Conservation (phyloP, 176 grass and related monocot species). For the Saccharum spontaneum region DNA sequence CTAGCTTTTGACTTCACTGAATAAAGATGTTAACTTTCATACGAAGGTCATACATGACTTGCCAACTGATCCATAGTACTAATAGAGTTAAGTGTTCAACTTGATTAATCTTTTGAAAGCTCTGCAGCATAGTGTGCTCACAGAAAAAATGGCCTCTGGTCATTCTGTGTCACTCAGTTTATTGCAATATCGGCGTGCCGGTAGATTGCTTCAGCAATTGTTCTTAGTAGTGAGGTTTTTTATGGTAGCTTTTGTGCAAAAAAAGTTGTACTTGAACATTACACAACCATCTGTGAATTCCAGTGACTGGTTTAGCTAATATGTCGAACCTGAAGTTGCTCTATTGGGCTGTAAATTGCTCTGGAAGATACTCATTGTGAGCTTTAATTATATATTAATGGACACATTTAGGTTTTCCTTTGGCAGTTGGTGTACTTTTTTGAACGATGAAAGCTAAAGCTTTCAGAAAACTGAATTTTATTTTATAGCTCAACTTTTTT, state of each 20-base stretch:
- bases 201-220: not conserved
- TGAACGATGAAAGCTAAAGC: not conserved
- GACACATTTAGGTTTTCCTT: not conserved
- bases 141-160: too few relatives aligned
- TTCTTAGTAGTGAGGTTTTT: not conserved
- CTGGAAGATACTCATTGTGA: not conserved
- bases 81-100: not conserved
- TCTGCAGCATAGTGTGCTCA: not conserved
- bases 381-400: not conserved
- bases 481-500: not conserved
- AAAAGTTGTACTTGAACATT: not conserved
- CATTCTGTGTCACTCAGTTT: not conserved
- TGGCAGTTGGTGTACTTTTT: not conserved
- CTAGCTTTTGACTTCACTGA: not conserved
- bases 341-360: not conserved
- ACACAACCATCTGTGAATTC: not conserved
- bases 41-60: not conserved
- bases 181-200: not conserved
- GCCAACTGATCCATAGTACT: not conserved
- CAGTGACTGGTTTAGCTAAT: not conserved
- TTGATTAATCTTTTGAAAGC: not conserved
- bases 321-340: not conserved
- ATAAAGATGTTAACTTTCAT: not conserved
- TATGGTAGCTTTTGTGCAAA: not conserved
- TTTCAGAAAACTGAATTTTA: not conserved